Evolutionary conservation across 345 rosid species (phyloP).

Genomic region (Moringa oleifera): DNA sequence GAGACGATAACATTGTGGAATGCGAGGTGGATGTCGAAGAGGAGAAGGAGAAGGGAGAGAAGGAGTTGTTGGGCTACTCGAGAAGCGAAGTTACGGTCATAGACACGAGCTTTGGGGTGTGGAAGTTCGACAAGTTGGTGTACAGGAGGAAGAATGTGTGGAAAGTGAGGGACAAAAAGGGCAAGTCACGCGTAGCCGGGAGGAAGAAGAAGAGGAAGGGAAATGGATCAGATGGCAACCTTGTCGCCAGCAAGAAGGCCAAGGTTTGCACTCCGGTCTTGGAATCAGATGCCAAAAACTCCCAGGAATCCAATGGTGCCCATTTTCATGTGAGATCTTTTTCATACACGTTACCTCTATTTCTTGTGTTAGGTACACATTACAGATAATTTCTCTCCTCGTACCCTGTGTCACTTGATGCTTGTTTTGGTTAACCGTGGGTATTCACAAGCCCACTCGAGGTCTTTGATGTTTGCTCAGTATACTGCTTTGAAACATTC

Average conservation of each 20-base stretch:
- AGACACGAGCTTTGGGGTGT: slow-evolving; percentile 67
- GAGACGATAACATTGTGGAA: slow-evolving; percentile 14
- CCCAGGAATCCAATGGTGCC: slow-evolving; percentile 20
- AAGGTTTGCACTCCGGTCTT: slow-evolving; percentile 29
- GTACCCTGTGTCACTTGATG: too few relatives aligned
- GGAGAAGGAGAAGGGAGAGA: slow-evolving; percentile 35
- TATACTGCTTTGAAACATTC: too few relatives aligned
- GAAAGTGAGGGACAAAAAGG: slow-evolving; percentile 85
- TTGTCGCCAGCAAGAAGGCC: slow-evolving; percentile 37
- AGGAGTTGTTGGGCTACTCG: slow-evolving; percentile 67
- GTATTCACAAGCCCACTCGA: too few relatives aligned
- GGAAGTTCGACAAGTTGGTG: slow-evolving; percentile 88
- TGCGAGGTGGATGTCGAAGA: slow-evolving; percentile 26
- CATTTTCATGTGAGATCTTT: background rate
- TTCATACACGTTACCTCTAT: too few relatives aligned
- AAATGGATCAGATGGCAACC: slow-evolving; percentile 25
- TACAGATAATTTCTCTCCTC: too few relatives aligned
- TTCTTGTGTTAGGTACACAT: too few relatives aligned
- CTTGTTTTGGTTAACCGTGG: too few relatives aligned
- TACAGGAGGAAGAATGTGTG: slow-evolving; percentile 69
- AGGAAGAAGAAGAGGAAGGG: slow-evolving; percentile 66
- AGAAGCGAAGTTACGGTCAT: slow-evolving; percentile 94
- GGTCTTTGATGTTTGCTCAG: too few relatives aligned
- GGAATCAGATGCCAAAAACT: slow-evolving; percentile 5
- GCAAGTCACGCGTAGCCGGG: slow-evolving; percentile 40